Evolutionary conservation across 106 monocot species (phyloP).

Genomic region (Agapanthus africanus): DNA sequence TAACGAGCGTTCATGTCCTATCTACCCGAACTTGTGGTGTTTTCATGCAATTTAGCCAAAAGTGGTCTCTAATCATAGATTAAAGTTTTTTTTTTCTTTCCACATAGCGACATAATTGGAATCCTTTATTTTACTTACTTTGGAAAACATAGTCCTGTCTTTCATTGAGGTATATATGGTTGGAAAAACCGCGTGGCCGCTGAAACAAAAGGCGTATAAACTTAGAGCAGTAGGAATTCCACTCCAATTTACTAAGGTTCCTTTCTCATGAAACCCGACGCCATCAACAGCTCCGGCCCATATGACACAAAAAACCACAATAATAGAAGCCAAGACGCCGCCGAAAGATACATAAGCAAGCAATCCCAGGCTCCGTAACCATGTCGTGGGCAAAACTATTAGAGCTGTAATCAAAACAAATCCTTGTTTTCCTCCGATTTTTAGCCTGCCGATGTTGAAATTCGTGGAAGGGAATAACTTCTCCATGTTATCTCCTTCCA

Average conservation of each 20-base stretch:
- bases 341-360: constrained; percentile 52
- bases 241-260: constrained; percentile 18
- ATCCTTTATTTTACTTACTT: neutral
- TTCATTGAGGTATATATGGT: constrained; percentile 30
- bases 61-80: too few species aligned
- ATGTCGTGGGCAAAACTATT: constrained; percentile 56
- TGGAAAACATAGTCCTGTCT: neutral
- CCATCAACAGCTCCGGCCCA: constrained; percentile 43
- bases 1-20: too few species aligned
- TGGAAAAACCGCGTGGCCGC: constrained; percentile 66
- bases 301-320: constrained; percentile 29
- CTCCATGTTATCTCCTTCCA: constrained; percentile 11
- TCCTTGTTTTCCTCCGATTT: constrained; percentile 30
- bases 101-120: too few species aligned
- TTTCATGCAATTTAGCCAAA: too few species aligned
- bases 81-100: too few species aligned
- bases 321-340: constrained; percentile 41
- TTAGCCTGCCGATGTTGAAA: constrained; percentile 10
- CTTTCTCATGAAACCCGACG: constrained; percentile 33
- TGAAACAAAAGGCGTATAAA: too few species aligned
- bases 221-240: constrained; percentile 10
- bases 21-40: too few species aligned
- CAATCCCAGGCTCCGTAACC: constrained; percentile 39
- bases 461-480: constrained; percentile 40
- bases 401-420: constrained; percentile 44